phyloP scores from a whole-genome alignment of 2,329 filamentous ascomycete species.

The Fusarium sp. region DNA sequence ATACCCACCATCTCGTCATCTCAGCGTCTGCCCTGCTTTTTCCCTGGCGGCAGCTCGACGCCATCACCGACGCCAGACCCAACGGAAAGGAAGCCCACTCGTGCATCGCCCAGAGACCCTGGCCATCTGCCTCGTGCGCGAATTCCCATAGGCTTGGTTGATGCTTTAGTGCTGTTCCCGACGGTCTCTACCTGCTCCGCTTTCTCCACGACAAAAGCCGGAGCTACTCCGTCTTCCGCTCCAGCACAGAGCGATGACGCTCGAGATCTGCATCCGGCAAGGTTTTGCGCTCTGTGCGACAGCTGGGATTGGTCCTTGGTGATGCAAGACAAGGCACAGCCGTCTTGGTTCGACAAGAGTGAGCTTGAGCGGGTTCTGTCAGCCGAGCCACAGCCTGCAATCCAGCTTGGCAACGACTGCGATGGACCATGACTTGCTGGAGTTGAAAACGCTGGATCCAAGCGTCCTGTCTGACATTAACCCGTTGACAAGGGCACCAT shows the following conservation, averaged over 20 bases:
- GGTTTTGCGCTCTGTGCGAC: not conserved
- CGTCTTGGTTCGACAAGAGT: not conserved
- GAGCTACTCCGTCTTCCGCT: constrained; percentile 8
- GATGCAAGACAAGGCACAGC: constrained; percentile 5
- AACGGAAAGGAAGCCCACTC: constrained; percentile 14
- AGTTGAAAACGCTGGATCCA: not conserved
- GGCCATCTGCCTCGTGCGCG: constrained; percentile 6
- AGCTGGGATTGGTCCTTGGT: not conserved
- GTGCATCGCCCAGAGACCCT: constrained; percentile 7
- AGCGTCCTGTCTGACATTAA: constrained; percentile 2
- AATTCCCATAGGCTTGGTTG: constrained; percentile 21
- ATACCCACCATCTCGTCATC: constrained; percentile 27
- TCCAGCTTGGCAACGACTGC: not conserved
- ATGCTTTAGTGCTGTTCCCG: constrained; percentile 11
- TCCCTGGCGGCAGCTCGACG: constrained; percentile 28
- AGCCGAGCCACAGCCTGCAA: constrained; percentile 4
- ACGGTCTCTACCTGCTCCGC: constrained; percentile 2
- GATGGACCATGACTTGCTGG: not conserved
- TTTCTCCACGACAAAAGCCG: constrained; percentile 13
- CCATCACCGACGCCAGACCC: constrained; percentile 23
- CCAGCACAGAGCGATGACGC: constrained; percentile 17
- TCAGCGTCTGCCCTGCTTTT: constrained; percentile 18
- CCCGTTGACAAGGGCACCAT: constrained; percentile 1
- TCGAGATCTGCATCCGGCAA: not conserved
- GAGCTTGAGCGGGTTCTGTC: constrained; percentile 7